Conservation (phyloP, 371 early-diverging fungal species). For the Rhizoclosmatium hyalinum region DNA sequence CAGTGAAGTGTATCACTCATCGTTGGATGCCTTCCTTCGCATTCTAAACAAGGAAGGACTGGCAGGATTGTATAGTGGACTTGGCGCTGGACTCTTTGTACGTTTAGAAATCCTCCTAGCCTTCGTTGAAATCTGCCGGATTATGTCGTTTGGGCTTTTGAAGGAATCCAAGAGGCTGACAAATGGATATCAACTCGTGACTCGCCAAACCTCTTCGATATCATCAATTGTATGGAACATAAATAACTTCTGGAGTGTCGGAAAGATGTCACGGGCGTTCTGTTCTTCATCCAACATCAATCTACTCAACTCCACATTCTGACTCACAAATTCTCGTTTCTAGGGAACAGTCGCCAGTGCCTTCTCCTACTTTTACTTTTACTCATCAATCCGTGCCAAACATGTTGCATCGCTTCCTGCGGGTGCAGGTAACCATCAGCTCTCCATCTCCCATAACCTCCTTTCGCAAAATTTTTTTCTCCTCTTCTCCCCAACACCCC, state of each 20-base stretch:
- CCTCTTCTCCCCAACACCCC: constrained; percentile 4
- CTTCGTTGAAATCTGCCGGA: too few relatives aligned
- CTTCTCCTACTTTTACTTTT: constrained; percentile 96
- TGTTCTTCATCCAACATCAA: too few relatives aligned
- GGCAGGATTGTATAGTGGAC: constrained; percentile 89
- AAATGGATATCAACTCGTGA: too few relatives aligned
- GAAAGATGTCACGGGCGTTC: too few relatives aligned
- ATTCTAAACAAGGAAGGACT: constrained; percentile 88
- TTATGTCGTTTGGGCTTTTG: too few relatives aligned
- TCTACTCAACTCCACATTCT: too few relatives aligned
- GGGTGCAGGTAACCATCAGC: constrained; percentile 8
- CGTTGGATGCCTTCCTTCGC: constrained; percentile 80
- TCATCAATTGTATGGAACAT: too few relatives aligned
- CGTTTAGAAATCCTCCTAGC: neutral
- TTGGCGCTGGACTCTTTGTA: constrained; percentile 82
- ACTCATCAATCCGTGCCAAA: constrained; percentile 73
- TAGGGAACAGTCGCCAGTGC: constrained; percentile 76
- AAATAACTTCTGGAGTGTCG: too few relatives aligned
- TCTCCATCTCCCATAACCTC: constrained; percentile 10
- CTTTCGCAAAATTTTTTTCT: neutral
- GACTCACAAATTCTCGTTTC: too few relatives aligned
- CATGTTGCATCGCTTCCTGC: constrained; percentile 21
- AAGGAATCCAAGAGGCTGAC: too few relatives aligned
- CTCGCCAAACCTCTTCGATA: too few relatives aligned
- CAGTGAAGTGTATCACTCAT: constrained; percentile 65